Base-by-base conservation (phyloP, 2,329 filamentous ascomycete genomes). In the Bertia moriformis region DNA sequence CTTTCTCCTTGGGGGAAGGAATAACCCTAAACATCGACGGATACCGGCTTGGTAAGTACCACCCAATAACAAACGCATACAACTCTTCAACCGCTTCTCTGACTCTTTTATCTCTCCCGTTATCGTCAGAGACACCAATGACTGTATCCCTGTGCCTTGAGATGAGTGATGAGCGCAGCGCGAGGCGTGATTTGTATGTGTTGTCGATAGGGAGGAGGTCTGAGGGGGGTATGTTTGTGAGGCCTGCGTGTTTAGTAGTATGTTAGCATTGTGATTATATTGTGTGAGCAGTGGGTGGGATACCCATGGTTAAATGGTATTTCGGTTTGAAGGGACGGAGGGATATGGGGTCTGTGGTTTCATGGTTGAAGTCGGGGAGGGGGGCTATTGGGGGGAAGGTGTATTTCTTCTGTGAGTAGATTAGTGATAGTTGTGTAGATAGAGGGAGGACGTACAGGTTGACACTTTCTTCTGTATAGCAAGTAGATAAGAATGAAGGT, bases 251-350 rank as follows among this genome's bases (percentile, higher is more conserved):
- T 18, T 10, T 19, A n/a, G n/a, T 19, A 14, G 1, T 15, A 18
- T n/a, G 10, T 32, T 14, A 37, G 13, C 13, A 12, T 4, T 15
- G 18, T 12, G n/a, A 14, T 14, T 3, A 17, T 1, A 29, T 7
- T 27, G 12, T 15, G 18, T 7, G 10, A 10, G 4, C 4, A 39
- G 17, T 41, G 10, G 35, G 38, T 3, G 14, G 7, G n/a, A 5
- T 46, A 66, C 68, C 68, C 67, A 73, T 72, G 0, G 65, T 69
- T 42, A 72, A 70, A 45, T 71, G 55, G 45, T 69, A 73, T 2
- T 59, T 59, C 0, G 65, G 60, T 49, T 69, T 71, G 49, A 69
- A 71, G 0, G 66, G 67, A 2, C 67, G 56, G 24, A 65, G 56
- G 27, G 58, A 54, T 3, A 48, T 43, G 0, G 66, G 64, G 5